phyloP scores from a whole-genome alignment of 106 monocot species.

The Gastrodia elata region DNA sequence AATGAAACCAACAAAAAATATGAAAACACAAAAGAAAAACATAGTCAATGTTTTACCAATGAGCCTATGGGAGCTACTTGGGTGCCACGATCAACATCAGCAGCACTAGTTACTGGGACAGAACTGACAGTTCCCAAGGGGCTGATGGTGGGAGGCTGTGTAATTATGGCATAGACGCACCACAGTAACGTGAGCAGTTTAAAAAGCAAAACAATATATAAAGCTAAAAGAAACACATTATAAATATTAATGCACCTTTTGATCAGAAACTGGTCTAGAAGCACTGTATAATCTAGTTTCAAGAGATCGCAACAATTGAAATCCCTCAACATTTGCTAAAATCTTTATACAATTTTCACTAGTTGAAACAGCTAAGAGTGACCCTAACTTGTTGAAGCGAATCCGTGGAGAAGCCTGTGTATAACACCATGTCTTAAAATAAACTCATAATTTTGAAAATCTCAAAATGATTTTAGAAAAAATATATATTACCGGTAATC shows the following conservation, averaged over 20 bases:
- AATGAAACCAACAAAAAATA: not conserved
- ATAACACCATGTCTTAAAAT: not conserved
- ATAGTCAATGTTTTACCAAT: conserved; percentile 17
- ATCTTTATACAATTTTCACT: conserved; percentile 27
- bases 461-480: not conserved
- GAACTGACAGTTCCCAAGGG: conserved; percentile 22
- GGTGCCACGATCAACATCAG: conserved; percentile 19
- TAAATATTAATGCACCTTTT: conserved; percentile 20
- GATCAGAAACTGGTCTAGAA: conserved; percentile 31
- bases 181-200: not conserved
- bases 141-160: conserved; percentile 23
- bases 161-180: not conserved
- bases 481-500: conserved; percentile 21
- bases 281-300: conserved; percentile 16
- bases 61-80: conserved; percentile 15
- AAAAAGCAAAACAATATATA: not conserved
- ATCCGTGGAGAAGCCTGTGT: conserved; percentile 23
- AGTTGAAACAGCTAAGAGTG: conserved; percentile 29
- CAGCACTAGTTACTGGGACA: conserved; percentile 24
- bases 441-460: not conserved
- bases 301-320: conserved; percentile 14
- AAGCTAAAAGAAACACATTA: not conserved
- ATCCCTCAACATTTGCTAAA: conserved; percentile 29
- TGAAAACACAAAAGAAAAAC: not conserved
- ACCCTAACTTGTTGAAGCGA: conserved; percentile 27